phyloP scores from a whole-genome alignment of 495 filamentous ascomycete species.

The Endocarpon pusillum region DNA sequence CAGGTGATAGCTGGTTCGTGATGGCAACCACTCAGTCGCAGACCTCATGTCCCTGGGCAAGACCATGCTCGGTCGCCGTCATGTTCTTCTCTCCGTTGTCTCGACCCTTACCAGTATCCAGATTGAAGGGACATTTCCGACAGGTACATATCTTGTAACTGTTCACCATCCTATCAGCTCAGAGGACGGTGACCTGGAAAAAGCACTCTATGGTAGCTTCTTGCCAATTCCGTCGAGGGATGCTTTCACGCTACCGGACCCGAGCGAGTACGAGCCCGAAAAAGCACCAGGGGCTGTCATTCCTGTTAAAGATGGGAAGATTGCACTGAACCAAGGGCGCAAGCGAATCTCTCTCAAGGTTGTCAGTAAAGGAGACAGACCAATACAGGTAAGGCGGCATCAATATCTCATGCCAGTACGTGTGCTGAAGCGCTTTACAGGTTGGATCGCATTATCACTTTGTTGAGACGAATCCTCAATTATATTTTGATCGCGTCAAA shows the following conservation, averaged over 20 bases:
- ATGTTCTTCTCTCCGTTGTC: constrained; percentile 73
- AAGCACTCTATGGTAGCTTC: constrained; percentile 84
- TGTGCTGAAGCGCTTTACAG: constrained; percentile 17
- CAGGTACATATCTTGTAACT: constrained; percentile 87
- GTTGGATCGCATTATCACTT: constrained; percentile 95
- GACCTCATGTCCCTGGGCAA: constrained; percentile 86
- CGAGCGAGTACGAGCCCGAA: constrained; percentile 41
- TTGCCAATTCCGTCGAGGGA: constrained; percentile 57
- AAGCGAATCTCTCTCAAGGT: constrained; percentile 58
- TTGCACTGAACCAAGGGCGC: constrained; percentile 58
- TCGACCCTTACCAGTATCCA: constrained; percentile 65
- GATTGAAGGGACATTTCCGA: constrained; percentile 86
- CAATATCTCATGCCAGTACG: neutral
- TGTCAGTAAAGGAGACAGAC: constrained; percentile 76
- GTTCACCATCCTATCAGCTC: constrained; percentile 79
- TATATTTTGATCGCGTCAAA: constrained; percentile 78
- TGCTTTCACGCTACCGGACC: constrained; percentile 45
- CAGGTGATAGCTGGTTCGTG: constrained; percentile 58
- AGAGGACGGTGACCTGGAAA: constrained; percentile 73
- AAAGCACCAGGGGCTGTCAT: constrained; percentile 70
- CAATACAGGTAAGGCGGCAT: constrained; percentile 50
- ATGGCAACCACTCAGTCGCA: constrained; percentile 83
- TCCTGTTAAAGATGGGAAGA: constrained; percentile 41
- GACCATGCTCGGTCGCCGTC: constrained; percentile 84
- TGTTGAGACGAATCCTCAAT: constrained; percentile 77